A percentile compares a stretch with the other conserved stretches of the same genome.
These are phyloP conservation scores for Colletotrichum paranaense DNA, from an alignment of 2,329 filamentous ascomycete species.

Conservation along the genomic window DNA sequence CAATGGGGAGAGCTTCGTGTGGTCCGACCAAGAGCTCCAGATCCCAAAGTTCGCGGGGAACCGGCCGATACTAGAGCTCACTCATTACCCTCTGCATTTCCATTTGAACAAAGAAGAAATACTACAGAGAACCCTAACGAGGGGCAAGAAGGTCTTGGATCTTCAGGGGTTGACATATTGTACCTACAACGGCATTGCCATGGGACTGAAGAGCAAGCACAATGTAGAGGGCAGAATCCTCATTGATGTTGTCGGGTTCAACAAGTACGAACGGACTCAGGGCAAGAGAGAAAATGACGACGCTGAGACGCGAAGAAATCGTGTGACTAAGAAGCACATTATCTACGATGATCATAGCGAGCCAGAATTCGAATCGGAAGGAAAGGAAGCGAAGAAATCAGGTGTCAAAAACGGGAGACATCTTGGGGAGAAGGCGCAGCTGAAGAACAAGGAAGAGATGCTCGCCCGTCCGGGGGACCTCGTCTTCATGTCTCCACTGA, in stretches of 20 bases:
- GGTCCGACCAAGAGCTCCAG: slow-evolving; percentile 46
- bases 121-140: slow-evolving; percentile 42
- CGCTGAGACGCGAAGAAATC: slow-evolving; percentile 41
- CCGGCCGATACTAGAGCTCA: slow-evolving; percentile 52
- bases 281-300: slow-evolving; percentile 50
- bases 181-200: slow-evolving; percentile 54
- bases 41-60: slow-evolving; percentile 52
- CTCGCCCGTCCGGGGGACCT: slow-evolving; percentile 50
- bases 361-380: neutral
- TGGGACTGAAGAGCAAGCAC: slow-evolving; percentile 44
- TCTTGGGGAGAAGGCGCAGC: slow-evolving; percentile 47
- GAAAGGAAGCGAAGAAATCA: neutral
- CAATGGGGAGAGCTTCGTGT: slow-evolving; percentile 54
- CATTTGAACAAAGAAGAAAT: slow-evolving; percentile 45
- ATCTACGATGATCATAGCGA: neutral
- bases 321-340: neutral
- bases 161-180: slow-evolving; percentile 54
- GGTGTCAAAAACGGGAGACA: slow-evolving; percentile 36
- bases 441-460: slow-evolving; percentile 53
- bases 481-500: slow-evolving; percentile 52
- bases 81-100: slow-evolving; percentile 50
- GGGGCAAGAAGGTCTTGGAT: slow-evolving; percentile 54
- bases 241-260: slow-evolving; percentile 54
- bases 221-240: slow-evolving; percentile 55
- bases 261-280: slow-evolving; percentile 51